Percentiles rank a stretch among this genome's conserved stretches.
These are phyloP conservation scores for Cubamyces sp. DNA, from an alignment of 768 basidiomycete genomes.

Conservation along the genomic window DNA sequence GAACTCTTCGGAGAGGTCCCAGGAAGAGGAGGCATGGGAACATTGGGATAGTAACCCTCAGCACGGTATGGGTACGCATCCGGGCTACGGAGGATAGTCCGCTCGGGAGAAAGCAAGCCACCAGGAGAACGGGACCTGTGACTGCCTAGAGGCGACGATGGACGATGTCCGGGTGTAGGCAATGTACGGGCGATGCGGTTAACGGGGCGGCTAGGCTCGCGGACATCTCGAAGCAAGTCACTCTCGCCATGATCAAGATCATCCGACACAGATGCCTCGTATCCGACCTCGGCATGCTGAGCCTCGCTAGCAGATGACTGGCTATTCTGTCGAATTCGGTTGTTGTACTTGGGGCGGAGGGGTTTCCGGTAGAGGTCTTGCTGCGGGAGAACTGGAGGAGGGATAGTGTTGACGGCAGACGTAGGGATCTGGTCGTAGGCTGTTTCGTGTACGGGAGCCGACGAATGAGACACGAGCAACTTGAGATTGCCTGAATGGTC, in stretches of 20 bases:
- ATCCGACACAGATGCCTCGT: conserved; percentile 62
- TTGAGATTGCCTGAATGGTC: conserved; percentile 84
- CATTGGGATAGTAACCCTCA: conserved; percentile 4
- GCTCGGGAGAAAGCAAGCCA: conserved; percentile 22
- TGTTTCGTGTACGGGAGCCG: conserved; percentile 61
- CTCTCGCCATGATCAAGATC: conserved; percentile 66
- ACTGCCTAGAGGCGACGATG: conserved; percentile 43
- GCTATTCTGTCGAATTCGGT: conserved; percentile 68
- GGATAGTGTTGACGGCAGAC: conserved; percentile 50
- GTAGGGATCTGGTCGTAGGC: conserved; percentile 41
- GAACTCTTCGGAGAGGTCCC: conserved; percentile 19
- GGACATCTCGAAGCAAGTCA: conserved; percentile 24
- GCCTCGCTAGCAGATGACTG: conserved; percentile 72
- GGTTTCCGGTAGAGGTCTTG: conserved; percentile 43
- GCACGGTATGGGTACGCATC: conserved; percentile 5
- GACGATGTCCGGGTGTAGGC: conserved; percentile 33
- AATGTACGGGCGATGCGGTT: conserved; percentile 42
- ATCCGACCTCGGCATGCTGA: conserved; percentile 58
- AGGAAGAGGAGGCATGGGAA: conserved; percentile 1
- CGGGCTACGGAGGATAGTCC: conserved; percentile 7
- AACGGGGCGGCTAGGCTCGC: conserved; percentile 37
- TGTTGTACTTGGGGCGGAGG: conserved; percentile 51
- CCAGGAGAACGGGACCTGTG: conserved; percentile 27
- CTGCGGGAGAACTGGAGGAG: conserved; percentile 57
- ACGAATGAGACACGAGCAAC: conserved; percentile 75